Conservation (phyloP, 129 eudicot species). For the Deinandra increscens region DNA sequence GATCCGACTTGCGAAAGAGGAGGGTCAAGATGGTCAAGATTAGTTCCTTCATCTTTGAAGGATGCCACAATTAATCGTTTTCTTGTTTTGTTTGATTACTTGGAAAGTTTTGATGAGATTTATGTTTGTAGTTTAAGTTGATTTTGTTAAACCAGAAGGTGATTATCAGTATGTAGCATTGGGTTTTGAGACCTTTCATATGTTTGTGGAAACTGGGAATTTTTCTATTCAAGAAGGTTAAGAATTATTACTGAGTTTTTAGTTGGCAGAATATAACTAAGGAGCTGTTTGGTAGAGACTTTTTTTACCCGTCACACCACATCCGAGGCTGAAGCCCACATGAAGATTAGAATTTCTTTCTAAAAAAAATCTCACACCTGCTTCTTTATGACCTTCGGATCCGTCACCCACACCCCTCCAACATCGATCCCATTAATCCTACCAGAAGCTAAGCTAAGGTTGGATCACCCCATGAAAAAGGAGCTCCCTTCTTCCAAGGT, state of each 20-base stretch:
- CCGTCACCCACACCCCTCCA: too few species aligned
- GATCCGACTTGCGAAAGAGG: constrained; percentile 86
- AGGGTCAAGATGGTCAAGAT: constrained; percentile 69
- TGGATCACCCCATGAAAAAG: too few species aligned
- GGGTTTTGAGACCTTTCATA: constrained; percentile 13
- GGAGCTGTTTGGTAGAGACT: too few species aligned
- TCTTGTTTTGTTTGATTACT: background rate
- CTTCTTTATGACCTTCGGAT: too few species aligned
- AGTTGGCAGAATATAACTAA: too few species aligned
- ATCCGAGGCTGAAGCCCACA: too few species aligned
- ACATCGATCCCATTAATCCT: too few species aligned
- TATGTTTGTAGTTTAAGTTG: constrained; percentile 18
- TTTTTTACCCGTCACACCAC: too few species aligned
- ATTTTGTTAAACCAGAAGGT: constrained; percentile 21
- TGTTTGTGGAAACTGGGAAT: background rate
- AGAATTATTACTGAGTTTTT: background rate
- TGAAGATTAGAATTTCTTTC: too few species aligned
- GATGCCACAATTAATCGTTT: background rate
- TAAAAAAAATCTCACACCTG: too few species aligned
- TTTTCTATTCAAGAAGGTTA: background rate
- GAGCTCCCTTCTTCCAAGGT: too few species aligned
- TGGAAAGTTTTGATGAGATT: constrained; percentile 29
- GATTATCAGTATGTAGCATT: constrained; percentile 16
- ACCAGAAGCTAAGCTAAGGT: too few species aligned
- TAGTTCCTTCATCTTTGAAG: constrained; percentile 5